Base-by-base conservation (phyloP, 306 rosid genomes). In the Boehmeria nivea region DNA sequence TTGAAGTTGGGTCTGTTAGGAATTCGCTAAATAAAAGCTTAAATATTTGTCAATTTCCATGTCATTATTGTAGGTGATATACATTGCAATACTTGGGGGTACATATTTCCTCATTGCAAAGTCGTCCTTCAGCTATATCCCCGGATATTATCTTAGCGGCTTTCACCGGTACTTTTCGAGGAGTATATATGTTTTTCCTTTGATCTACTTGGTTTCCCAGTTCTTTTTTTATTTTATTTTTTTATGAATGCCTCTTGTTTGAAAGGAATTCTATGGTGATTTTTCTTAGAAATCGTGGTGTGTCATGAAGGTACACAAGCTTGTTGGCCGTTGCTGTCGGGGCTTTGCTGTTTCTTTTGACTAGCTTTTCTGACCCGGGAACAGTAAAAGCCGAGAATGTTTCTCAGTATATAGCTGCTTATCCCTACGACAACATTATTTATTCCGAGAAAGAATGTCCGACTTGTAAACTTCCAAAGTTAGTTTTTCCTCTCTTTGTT, bases 341-440 rank as follows among this genome's bases (percentile, higher is more conserved):
- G 51, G 61, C 82, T 63, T 68, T 91, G 69, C 89, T 91, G 52
- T 87, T 91, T 78, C 75, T 91, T 42, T 75, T 91, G 75, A 83
- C 99, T 66, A 82, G 99, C 87, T 87, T 84, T 75, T 72, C 96
- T 61, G 87, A 91, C 73, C 95, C 99, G 2, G 99, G 99, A 71
- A 77, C 71, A 1, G 45, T 91, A 54, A 87, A 64, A 43, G 61
- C 82, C 13, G 80, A 87, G 56, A 87, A 84, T 87, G 93, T 91
- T 69, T 67, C 82, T 64, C 70, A 74, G 38, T 87, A 87, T 75
- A 68, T 91, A 63, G 74, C 80, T 69, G 82, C 87, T 67, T 91
- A 91, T 64, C 99, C 89, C 12, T 82, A 84, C 51, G 99, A 91
- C 75, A 77, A 81, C 59, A 43, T 91, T 56, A 87, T 91, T 60